These are phyloP conservation scores for Schwanniomyces polymorphus DNA, from an alignment of 805 yeast species.

Conservation along the genomic window DNA sequence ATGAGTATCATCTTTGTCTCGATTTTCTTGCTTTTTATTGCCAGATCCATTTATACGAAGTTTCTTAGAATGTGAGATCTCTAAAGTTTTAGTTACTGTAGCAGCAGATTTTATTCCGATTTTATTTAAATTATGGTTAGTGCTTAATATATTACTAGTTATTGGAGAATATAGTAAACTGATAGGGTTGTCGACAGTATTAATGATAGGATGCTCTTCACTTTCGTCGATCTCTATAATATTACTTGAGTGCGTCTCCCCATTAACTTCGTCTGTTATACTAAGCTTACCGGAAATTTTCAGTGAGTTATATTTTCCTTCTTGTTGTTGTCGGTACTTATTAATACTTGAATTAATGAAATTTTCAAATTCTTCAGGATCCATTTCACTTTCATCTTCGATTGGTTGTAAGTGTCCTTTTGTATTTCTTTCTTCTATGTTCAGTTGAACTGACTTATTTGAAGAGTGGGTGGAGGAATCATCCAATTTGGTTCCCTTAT, in stretches of 20 bases:
- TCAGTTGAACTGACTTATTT: background rate
- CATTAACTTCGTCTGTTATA: background rate
- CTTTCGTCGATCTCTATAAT: background rate
- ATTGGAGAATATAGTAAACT: conserved; percentile 9
- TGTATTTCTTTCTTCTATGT: background rate
- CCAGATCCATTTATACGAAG: conserved; percentile 41
- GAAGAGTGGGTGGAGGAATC: background rate
- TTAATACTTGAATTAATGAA: conserved; percentile 33
- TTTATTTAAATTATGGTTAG: conserved; percentile 13
- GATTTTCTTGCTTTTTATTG: background rate
- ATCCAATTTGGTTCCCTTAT: too few species aligned
- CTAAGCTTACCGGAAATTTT: conserved; percentile 8
- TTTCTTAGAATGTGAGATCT: conserved; percentile 41
- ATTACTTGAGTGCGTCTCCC: background rate
- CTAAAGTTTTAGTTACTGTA: conserved; percentile 35
- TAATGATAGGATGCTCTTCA: background rate
- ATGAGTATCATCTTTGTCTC: background rate
- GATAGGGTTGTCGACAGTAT: conserved; percentile 15
- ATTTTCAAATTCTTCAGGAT: conserved; percentile 28
- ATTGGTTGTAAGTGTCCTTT: background rate
- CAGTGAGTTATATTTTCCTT: conserved; percentile 8
- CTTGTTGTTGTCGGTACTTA: conserved; percentile 30
- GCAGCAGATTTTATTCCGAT: conserved; percentile 32
- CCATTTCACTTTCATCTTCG: conserved; percentile 9
- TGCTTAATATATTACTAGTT: conserved; percentile 9